Conservation (phyloP, 2,329 filamentous ascomycete species). For the Teratosphaeria destructans region DNA sequence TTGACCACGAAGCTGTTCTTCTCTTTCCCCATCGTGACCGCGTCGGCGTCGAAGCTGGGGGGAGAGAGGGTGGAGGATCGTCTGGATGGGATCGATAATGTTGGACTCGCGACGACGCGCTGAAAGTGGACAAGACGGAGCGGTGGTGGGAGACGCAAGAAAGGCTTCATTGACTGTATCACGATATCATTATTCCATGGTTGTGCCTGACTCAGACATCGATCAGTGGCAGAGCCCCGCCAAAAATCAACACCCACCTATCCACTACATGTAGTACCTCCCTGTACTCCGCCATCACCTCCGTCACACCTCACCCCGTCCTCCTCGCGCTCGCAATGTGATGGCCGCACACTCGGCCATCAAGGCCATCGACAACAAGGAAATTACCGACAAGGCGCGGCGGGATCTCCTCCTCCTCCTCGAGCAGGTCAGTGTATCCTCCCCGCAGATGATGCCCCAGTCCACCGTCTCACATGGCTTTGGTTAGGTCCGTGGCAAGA, state of each 20-base stretch:
- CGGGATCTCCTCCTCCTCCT: slow-evolving; percentile 84
- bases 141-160: background rate
- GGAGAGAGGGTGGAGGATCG: background rate
- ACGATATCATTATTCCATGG: background rate
- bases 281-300: background rate
- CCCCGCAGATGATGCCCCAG: background rate
- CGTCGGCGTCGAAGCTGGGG: background rate
- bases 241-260: background rate
- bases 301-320: background rate
- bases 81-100: background rate
- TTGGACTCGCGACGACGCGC: background rate
- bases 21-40: slow-evolving; percentile 34
- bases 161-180: background rate
- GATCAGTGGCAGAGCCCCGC: background rate
- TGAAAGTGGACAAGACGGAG: background rate
- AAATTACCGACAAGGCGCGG: slow-evolving; percentile 70
- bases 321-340: slow-evolving; percentile 3
- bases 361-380: slow-evolving; percentile 60
- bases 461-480: slow-evolving; percentile 6
- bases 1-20: slow-evolving; percentile 55
- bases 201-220: background rate
- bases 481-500: slow-evolving; percentile 85
- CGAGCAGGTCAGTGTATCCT: slow-evolving; percentile 72
- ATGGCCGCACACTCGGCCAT: slow-evolving; percentile 41
- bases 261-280: no score